Conservation (phyloP, 2,329 filamentous ascomycete species). For the Hypoxylon sp. region DNA sequence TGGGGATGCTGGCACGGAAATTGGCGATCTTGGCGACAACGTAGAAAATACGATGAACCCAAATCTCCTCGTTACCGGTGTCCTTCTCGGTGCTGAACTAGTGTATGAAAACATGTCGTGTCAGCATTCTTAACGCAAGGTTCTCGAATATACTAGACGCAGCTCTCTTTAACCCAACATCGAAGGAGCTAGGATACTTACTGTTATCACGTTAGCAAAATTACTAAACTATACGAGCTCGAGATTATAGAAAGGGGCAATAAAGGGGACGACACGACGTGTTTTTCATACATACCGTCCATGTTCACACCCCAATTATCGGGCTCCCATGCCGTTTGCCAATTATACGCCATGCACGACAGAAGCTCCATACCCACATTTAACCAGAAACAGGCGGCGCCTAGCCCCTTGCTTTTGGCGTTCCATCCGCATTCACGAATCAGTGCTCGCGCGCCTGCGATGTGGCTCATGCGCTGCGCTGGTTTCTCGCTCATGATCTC, state of each 20-base stretch:
- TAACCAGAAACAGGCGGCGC: conserved; percentile 92
- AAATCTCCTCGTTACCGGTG: conserved; percentile 78
- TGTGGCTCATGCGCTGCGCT: conserved; percentile 87
- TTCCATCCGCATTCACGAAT: conserved; percentile 94
- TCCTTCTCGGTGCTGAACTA: conserved; percentile 59
- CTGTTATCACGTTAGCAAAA: too few relatives aligned
- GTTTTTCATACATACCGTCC: too few relatives aligned
- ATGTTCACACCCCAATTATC: conserved; percentile 91
- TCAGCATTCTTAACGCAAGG: too few relatives aligned
- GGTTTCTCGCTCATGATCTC: conserved; percentile 90
- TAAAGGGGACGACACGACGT: too few relatives aligned
- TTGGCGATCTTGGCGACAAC: conserved; percentile 89
- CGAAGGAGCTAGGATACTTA: too few relatives aligned
- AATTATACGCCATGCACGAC: conserved; percentile 87
- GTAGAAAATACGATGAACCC: conserved; percentile 91
- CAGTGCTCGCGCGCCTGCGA: conserved; percentile 83
- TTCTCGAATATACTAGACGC: too few relatives aligned
- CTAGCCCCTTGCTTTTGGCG: conserved; percentile 80
- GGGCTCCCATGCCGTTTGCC: conserved; percentile 87
- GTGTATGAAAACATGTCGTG: too few relatives aligned
- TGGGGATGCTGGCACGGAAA: conserved; percentile 78
- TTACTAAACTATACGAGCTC: too few relatives aligned
- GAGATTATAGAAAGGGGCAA: too few relatives aligned
- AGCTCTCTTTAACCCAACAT: too few relatives aligned
- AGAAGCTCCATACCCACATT: conserved; percentile 93